Evolutionary conservation across 306 rosid species (phyloP).

Genomic region (barrel medic (Medicago truncatula)): MtrunA17r5.0-ANR NC_053046.1:2768501-2769000

Average conservation of each 20-base stretch:
- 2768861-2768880: constrained; percentile 80
- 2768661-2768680: constrained; percentile 59
- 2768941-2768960: constrained; percentile 68
- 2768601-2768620: constrained; percentile 83
- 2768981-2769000: constrained; percentile 75
- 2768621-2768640: constrained; percentile 83
- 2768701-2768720: constrained; percentile 66
- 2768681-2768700: constrained; percentile 61
- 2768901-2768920: constrained; percentile 65
- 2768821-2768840: constrained; percentile 63
- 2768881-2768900: constrained; percentile 64
- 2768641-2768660: constrained; percentile 63
- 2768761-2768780: constrained; percentile 76
- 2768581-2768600: constrained; percentile 51
- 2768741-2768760: constrained; percentile 73
- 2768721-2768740: constrained; percentile 79
- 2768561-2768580: constrained; percentile 77
- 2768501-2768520: constrained; percentile 82
- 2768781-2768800: constrained; percentile 63
- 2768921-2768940: constrained; percentile 61
- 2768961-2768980: constrained; percentile 73
- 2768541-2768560: constrained; percentile 67
- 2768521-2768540: constrained; percentile 74
- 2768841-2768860: constrained; percentile 71
- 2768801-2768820: constrained; percentile 72